Percentiles rank a stretch among this genome's conserved stretches.
These are phyloP conservation scores for Starmerella roubikii DNA, from an alignment of 805 yeast genomes.

Conservation along the genomic window DNA sequence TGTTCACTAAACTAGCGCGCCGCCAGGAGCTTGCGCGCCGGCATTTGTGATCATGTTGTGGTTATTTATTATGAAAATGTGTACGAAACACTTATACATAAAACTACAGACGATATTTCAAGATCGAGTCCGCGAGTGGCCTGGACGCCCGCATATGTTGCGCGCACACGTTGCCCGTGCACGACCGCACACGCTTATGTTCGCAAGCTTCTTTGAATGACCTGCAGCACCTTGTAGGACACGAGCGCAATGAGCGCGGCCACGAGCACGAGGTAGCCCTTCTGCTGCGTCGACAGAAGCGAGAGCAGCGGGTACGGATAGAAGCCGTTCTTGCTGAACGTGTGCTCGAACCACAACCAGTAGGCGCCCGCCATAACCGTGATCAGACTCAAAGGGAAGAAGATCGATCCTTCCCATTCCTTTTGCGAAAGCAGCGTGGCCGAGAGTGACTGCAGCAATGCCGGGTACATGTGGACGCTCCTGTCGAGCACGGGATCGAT, in stretches of 20 bases:
- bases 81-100: too few relatives aligned
- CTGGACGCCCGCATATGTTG: too few relatives aligned
- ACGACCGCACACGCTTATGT: too few relatives aligned
- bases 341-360: constrained; percentile 26
- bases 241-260: constrained; percentile 16
- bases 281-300: constrained; percentile 15
- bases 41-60: too few relatives aligned
- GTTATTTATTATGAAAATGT: too few relatives aligned
- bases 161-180: too few relatives aligned
- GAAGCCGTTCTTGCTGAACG: constrained; percentile 22
- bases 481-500: constrained; percentile 23
- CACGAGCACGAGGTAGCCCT: constrained; percentile 19
- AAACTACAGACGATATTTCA: too few relatives aligned
- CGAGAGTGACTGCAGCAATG: constrained; percentile 18
- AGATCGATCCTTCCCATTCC: constrained; percentile 19
- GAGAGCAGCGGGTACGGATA: constrained; percentile 27
- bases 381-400: constrained; percentile 15
- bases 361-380: constrained; percentile 21
- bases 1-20: constrained; percentile 20
- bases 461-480: constrained; percentile 25
- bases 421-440: constrained; percentile 21
- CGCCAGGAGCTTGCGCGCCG: constrained; percentile 14
- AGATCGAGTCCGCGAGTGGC: too few relatives aligned
- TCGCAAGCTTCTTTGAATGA: too few relatives aligned
- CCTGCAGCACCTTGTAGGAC: constrained; percentile 18